phyloP scores from a whole-genome alignment of 345 rosid genomes.

The Hypericum androsaemum region DNA sequence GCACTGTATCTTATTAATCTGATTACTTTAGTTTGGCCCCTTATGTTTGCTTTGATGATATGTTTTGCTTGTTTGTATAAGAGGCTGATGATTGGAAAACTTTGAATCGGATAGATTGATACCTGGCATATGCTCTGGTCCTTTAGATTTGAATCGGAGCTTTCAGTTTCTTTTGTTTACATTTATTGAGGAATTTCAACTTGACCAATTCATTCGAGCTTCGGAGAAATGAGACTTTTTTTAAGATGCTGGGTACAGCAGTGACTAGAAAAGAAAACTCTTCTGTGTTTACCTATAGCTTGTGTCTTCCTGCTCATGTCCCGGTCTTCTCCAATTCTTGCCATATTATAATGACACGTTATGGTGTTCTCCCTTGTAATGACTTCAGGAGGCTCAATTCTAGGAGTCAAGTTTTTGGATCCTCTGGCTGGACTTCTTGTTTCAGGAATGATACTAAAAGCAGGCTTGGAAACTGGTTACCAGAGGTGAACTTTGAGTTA shows the following conservation, averaged over 20 bases:
- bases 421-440: conserved; percentile 92
- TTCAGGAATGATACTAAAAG: conserved; percentile 77
- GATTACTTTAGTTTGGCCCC: background rate
- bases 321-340: background rate
- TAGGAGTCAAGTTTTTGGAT: conserved; percentile 77
- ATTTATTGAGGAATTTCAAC: too few species aligned
- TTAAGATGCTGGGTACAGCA: too few species aligned
- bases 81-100: background rate
- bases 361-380: conserved; percentile 10
- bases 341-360: background rate
- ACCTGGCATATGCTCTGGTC: too few species aligned
- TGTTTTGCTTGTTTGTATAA: background rate
- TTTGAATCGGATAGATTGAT: background rate
- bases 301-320: background rate
- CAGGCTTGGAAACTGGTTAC: conserved; percentile 71
- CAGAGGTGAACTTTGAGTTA: conserved; percentile 45
- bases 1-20: too few species aligned
- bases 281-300: too few species aligned
- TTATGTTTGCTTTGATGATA: background rate
- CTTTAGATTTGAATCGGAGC: too few species aligned
- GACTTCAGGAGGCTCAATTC: conserved; percentile 75
- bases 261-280: too few species aligned
- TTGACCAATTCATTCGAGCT: too few species aligned
- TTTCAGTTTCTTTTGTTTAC: too few species aligned
- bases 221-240: too few species aligned